Evolutionary conservation across 1,284 basidiomycete genomes (phyloP).

Genomic region (Austropuccinia psidii): DNA sequence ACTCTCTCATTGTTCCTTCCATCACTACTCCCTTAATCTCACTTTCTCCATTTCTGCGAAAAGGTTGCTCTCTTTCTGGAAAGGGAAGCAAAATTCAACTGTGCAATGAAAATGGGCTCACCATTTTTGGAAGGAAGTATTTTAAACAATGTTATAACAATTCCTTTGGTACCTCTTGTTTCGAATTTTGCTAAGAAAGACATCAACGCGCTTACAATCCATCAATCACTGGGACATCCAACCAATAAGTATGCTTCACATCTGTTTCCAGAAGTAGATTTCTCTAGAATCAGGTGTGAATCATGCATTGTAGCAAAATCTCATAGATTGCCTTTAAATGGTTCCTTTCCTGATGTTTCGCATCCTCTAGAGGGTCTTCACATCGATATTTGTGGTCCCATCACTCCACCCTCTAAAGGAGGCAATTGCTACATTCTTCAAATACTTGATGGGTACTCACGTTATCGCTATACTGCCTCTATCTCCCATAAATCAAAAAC

Average conservation of each 20-base stretch:
- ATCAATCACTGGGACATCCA: conserved; percentile 6
- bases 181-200: no score
- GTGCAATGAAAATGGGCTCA: no score
- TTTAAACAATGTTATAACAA: no score
- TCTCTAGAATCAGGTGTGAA: background rate
- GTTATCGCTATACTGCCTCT: background rate
- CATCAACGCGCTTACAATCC: background rate
- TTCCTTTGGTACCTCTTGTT: no score
- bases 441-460: background rate
- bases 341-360: background rate
- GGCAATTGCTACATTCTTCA: conserved; percentile 17
- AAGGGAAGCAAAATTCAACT: no score
- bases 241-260: background rate
- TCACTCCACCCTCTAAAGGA: background rate
- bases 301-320: conserved; percentile 4
- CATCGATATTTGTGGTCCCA: conserved; percentile 22
- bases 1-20: no score
- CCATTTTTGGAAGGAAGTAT: no score
- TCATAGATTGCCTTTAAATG: background rate
- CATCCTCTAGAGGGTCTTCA: background rate
- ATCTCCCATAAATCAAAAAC: background rate
- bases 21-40: no score
- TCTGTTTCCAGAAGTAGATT: background rate
- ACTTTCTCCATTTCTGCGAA: no score
- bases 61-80: no score